Evolutionary conservation across 768 basidiomycete species (phyloP), one percentile per base, ranked within the genome.

Genomic region (Amanita thiersii): DNA sequence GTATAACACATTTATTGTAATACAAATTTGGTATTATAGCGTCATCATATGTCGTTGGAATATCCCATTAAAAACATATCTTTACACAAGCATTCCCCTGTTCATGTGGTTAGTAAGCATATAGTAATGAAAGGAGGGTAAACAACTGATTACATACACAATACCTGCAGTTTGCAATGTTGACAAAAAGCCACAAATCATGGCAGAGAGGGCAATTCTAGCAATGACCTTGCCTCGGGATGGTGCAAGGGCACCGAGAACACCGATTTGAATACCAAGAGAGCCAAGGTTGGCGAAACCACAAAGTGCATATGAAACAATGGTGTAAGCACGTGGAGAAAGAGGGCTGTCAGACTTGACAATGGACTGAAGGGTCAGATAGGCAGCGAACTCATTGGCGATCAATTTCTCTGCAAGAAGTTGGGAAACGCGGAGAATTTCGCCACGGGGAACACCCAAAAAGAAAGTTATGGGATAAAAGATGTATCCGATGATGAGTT

Each of bases 281-380:
- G 86, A 86, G 42, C 83, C 78, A 33, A 89, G 66, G 57, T 93
- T 93, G 45, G 87, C 87, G 54, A 94, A 94, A 7, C 92, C 92
- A 59, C 89, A 92, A 11, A 93, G 78, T 11, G 84, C 81, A 57
- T 92, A 94, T 24, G 83, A 79, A 10, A 84, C 79, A 50, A 93
- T 91, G 39, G 81, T 84, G 62, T 70, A 90, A 15, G 79, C 86
- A 43, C 85, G 86, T 21, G 61, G 68, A 15, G 79, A 79, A 38
- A 91, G 72, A 2, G 84, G 75, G 37, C 69, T 61, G 6, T 47
- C 46, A n/a, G 58, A 55, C 8, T 49, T 40, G 64, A 66, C 66
- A 31, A 79, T 63, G 1, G 62, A 60, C 47, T 79, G 68, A 39
- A 88, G 68, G 23, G 70, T 69, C 39, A 61, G 54, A 62, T 91